phyloP scores from a whole-genome alignment of 257 asterid genomes.

The Orobanche coerulescens region DNA sequence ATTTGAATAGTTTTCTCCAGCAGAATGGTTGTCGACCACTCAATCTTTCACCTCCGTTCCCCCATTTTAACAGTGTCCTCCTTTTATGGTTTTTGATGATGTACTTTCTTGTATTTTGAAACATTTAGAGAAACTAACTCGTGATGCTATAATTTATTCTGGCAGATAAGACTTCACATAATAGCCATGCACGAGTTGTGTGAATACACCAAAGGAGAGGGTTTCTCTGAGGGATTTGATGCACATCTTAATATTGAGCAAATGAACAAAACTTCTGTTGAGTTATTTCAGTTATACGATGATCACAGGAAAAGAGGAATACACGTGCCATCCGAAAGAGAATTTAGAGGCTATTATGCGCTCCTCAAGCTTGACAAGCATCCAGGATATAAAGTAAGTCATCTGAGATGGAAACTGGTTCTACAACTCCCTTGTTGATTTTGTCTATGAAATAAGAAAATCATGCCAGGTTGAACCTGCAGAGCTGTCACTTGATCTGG shows the following conservation, averaged over 20 bases:
- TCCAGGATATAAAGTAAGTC: slow-evolving; percentile 96
- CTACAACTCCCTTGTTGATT: slow-evolving; percentile 24
- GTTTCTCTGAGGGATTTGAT: slow-evolving; percentile 98
- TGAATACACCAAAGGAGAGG: slow-evolving; percentile 94
- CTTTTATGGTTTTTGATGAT: slow-evolving; percentile 10
- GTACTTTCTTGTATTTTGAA: neutral
- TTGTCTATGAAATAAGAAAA: slow-evolving; percentile 39
- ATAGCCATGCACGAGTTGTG: slow-evolving; percentile 98
- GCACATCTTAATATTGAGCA: slow-evolving; percentile 98
- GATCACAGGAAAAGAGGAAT: slow-evolving; percentile 89
- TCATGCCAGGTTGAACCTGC: slow-evolving; percentile 98
- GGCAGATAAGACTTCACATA: slow-evolving; percentile 96
- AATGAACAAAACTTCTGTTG: slow-evolving; percentile 98
- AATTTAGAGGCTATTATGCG: slow-evolving; percentile 97
- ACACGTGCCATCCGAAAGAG: slow-evolving; percentile 74
- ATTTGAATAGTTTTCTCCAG: neutral
- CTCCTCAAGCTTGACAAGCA: slow-evolving; percentile 98
- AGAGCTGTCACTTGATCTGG: slow-evolving; percentile 96
- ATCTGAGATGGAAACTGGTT: slow-evolving; percentile 26
- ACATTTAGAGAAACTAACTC: slow-evolving; percentile 10
- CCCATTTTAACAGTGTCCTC: neutral
- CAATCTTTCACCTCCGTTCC: neutral
- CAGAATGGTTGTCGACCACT: too few relatives aligned
- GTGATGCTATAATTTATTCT: slow-evolving; percentile 17
- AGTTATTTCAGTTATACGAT: slow-evolving; percentile 80